Evolutionary conservation across 2,329 filamentous ascomycete genomes (phyloP), one percentile per base, ranked within the genome.

Genomic region (Byssothecium circinans): DNA sequence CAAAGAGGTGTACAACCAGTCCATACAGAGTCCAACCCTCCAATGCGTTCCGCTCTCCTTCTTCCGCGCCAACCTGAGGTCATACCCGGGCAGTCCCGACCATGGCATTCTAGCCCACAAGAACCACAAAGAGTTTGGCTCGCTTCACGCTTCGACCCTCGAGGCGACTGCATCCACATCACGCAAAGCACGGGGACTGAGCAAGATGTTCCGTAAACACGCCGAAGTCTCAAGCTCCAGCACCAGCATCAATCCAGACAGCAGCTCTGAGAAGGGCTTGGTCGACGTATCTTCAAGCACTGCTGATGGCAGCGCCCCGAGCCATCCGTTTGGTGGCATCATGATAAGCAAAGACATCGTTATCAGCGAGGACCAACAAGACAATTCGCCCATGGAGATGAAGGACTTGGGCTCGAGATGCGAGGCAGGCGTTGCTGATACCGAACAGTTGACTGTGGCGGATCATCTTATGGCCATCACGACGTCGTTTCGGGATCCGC

Each of bases 91-190:
- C 23, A 76, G 74, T 33, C 72, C 73, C 1, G 75, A 78, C 52
- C 75, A 78, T 45, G 68, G 68, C 12, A 67, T 75, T 10, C 60
- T 79, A 2, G 70, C 69, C 3, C 70, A 70, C 12, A 69, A 72
- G 34, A 76, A 78, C 40, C 74, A 77, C 47, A 69, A 71, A 33
- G 74, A 78, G 25, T 78, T 79, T 47, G 68, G 67, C 39, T 65
- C 70, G 6, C 61, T 75, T 12, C 56, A 63, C 27, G 29, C 50
- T 1, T 44, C 50, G 4, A 45, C 37, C 23, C 3, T 11, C 17
- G 51, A 58, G 0, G 8, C 22, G 11, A 45, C 43, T 6, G 41
- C 48, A 25, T 14, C 42, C 5, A 23, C 53, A 3, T 39, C 47
- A 8, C 32, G 49, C 5, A 40, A 37, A 15, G 33, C 41, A 19